phyloP scores from a whole-genome alignment of 2,329 filamentous ascomycete species.

The Paecilomyces niveus region DNA sequence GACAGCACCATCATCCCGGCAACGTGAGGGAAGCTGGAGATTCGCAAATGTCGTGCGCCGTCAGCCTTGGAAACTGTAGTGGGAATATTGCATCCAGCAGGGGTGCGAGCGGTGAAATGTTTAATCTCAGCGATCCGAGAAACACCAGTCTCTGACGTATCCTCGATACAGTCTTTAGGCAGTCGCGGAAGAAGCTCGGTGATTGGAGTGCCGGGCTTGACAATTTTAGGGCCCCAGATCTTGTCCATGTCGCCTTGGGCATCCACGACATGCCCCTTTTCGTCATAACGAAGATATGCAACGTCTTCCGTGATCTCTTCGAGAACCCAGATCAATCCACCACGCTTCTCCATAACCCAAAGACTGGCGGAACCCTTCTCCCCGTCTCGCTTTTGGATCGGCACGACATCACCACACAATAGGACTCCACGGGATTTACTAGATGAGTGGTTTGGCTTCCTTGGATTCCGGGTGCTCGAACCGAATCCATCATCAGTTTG shows the following conservation, averaged over 20 bases:
- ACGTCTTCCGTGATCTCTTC: slow-evolving; percentile 97
- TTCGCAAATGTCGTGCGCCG: slow-evolving; percentile 63
- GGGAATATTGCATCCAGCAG: slow-evolving; percentile 72
- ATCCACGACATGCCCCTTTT: slow-evolving; percentile 65
- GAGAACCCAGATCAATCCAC: slow-evolving; percentile 92
- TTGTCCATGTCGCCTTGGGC: slow-evolving; percentile 69
- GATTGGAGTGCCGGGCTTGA: slow-evolving; percentile 64
- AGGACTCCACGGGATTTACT: slow-evolving; percentile 81
- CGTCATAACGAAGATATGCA: slow-evolving; percentile 67
- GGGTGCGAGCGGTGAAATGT: slow-evolving; percentile 79
- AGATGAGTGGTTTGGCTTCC: slow-evolving; percentile 57
- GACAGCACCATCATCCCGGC: slow-evolving; percentile 91
- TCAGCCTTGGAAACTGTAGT: slow-evolving; percentile 69
- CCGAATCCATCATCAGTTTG: slow-evolving; percentile 53
- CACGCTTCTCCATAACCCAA: slow-evolving; percentile 96
- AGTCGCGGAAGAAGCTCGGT: slow-evolving; percentile 73
- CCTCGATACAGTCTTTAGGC: slow-evolving; percentile 62
- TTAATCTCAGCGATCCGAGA: slow-evolving; percentile 63
- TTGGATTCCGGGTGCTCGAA: slow-evolving; percentile 44
- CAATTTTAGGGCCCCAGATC: slow-evolving; percentile 73
- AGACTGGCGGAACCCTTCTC: slow-evolving; percentile 85
- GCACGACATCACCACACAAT: slow-evolving; percentile 94
- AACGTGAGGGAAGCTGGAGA: slow-evolving; percentile 95
- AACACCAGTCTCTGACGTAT: slow-evolving; percentile 67
- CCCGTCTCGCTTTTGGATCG: slow-evolving; percentile 93